Evolutionary conservation across 2,329 filamentous ascomycete species (phyloP), one percentile per base, ranked within the genome.

Genomic region (Clathrospora elynae): DNA sequence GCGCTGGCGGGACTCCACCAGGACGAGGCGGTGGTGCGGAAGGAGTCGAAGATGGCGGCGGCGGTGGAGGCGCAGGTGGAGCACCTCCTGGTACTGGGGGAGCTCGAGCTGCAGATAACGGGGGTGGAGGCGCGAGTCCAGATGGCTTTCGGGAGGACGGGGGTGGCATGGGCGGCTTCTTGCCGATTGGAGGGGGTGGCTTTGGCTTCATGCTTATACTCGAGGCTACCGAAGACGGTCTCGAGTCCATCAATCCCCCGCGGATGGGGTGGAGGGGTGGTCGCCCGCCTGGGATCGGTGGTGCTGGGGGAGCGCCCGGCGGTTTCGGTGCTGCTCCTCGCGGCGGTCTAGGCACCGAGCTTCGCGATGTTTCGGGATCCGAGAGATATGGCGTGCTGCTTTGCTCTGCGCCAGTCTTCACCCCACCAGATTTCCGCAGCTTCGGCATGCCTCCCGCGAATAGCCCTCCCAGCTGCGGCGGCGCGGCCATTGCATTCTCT

Each of bases 371-470:
- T 62, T 90, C 90, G n/a, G 87, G 83, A 64, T 96, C 91, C 46
- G 89, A 91, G 38, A 86, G 73, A 65, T 92, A 92, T 47, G 88
- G 84, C 20, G 89, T 82, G 53, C 84, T 84, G 50, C 76, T 77
- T 35, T 56, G 48, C 55, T 80, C 83, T 54, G 86, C 87, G 25
- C 73, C 73, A 28, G 76, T 76, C 37, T 75, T 73, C 20, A 78
- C 69, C 33, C 88, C 91, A 42, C 90, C 87, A 3, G 85, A 81
- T 75, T 95, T 96, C 69, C 88, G 88, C 62, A 99, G 70, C 74
- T 96, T 97, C 2, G 93, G 93, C 82, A 97, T 97, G 24, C 92
- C 93, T 23, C 90, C 91, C 1, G 88, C 90, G 65, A 99, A 96
- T 17, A 99, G 71, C 1, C 93, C 93, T 19, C 78, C 92, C 8